Evolutionary conservation across 257 asterid species (phyloP).

Genomic region (Primulina tabacum): DNA sequence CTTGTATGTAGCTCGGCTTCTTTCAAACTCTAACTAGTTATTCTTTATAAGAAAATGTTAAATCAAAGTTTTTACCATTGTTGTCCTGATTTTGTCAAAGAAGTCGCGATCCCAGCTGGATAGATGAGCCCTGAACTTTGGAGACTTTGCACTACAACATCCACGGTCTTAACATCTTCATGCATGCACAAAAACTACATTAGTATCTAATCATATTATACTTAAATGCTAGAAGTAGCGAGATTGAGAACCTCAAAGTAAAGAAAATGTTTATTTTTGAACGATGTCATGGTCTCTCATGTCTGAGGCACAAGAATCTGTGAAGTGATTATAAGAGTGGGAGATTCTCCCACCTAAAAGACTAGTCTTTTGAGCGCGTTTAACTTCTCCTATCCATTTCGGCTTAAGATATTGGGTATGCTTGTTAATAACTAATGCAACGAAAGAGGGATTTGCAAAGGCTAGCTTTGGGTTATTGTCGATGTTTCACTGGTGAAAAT

Average conservation of each 20-base stretch:
- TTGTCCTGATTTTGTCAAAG: slow-evolving; percentile 73
- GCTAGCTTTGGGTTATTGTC: background rate
- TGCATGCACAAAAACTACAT: background rate
- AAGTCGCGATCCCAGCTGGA: slow-evolving; percentile 78
- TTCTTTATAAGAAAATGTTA: too few relatives aligned
- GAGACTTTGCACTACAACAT: slow-evolving; percentile 55
- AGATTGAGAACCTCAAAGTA: background rate
- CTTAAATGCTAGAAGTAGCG: background rate
- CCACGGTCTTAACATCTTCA: slow-evolving; percentile 50
- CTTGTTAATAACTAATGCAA: background rate
- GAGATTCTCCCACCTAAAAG: too few relatives aligned
- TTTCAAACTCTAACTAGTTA: too few relatives aligned
- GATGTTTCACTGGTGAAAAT: too few relatives aligned
- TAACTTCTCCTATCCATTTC: background rate
- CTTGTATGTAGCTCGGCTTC: too few relatives aligned
- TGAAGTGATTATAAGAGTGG: too few relatives aligned
- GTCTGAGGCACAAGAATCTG: background rate
- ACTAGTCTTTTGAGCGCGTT: too few relatives aligned
- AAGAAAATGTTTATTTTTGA: background rate
- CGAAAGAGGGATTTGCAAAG: background rate
- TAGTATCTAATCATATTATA: too few relatives aligned
- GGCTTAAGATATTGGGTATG: background rate
- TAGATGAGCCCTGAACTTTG: slow-evolving; percentile 57
- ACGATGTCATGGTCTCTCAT: background rate
- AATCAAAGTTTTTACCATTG: slow-evolving; percentile 55